Percentiles rank a stretch among this genome's conserved stretches.
phyloP scores from a whole-genome alignment of 2,329 filamentous ascomycete species.

The Fusarium sp. region DNA sequence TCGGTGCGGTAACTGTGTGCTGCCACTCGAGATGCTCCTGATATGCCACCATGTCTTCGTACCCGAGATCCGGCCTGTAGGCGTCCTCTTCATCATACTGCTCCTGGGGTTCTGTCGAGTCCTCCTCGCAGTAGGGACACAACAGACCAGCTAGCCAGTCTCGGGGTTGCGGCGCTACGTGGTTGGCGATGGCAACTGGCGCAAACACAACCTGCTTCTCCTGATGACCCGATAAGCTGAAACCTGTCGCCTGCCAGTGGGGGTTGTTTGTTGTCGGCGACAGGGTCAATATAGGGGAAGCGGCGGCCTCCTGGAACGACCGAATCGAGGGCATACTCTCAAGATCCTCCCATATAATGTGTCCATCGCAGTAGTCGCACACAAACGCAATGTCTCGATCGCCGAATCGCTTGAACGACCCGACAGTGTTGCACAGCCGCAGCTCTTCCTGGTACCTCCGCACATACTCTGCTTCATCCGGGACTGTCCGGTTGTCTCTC shows the following conservation, averaged over 20 bases:
- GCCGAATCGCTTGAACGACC: constrained; percentile 67
- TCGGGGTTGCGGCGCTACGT: constrained; percentile 61
- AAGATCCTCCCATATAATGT: constrained; percentile 69
- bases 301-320: constrained; percentile 45
- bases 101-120: constrained; percentile 56
- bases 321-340: constrained; percentile 63
- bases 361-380: constrained; percentile 72
- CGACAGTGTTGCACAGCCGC: constrained; percentile 62
- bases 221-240: constrained; percentile 53
- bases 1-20: constrained; percentile 58
- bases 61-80: constrained; percentile 62
- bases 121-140: constrained; percentile 69
- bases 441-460: constrained; percentile 61
- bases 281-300: constrained; percentile 35
- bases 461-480: constrained; percentile 49
- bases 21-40: constrained; percentile 69
- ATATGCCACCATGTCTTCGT: constrained; percentile 61
- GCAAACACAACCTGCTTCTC: constrained; percentile 67
- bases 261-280: constrained; percentile 48
- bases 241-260: constrained; percentile 66
- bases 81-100: constrained; percentile 64
- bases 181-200: constrained; percentile 69
- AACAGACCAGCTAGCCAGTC: constrained; percentile 65
- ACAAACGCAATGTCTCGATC: constrained; percentile 67
- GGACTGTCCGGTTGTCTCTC: constrained; percentile 38